phyloP scores from a whole-genome alignment of 352 stramenopile species.

The Phytopythium cucurbitacearum region DNA sequence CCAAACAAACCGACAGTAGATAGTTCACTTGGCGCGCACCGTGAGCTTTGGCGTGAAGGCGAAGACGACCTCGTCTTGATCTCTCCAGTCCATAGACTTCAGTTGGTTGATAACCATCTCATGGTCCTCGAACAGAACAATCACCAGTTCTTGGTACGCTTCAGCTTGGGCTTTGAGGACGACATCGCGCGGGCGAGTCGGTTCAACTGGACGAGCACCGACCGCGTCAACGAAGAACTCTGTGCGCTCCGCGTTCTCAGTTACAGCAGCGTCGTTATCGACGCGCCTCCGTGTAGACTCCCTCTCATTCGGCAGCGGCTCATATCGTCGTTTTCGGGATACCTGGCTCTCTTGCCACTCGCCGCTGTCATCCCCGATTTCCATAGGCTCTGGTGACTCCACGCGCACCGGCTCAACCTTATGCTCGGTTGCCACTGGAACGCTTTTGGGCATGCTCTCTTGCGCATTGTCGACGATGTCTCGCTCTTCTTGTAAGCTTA shows the following conservation, averaged over 20 bases:
- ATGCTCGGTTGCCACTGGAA: neutral
- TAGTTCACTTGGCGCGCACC: slow-evolving; percentile 9
- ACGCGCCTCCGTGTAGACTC: slow-evolving; percentile 2
- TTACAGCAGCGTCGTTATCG: neutral
- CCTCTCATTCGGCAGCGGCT: neutral
- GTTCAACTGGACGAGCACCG: slow-evolving; percentile 21
- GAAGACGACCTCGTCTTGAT: slow-evolving; percentile 10
- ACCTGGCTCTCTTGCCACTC: neutral
- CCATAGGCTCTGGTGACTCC: neutral
- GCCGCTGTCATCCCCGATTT: neutral
- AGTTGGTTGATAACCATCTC: slow-evolving; percentile 28
- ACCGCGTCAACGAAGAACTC: slow-evolving; percentile 48
- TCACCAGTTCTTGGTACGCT: slow-evolving; percentile 56
- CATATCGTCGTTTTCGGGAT: neutral
- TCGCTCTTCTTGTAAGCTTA: neutral
- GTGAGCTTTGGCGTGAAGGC: slow-evolving; percentile 16
- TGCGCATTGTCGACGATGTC: no score
- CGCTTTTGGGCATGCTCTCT: neutral
- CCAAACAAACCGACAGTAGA: slow-evolving; percentile 7
- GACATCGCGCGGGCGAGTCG: slow-evolving; percentile 24
- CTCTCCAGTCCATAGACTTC: slow-evolving; percentile 38
- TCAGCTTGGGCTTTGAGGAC: slow-evolving; percentile 40
- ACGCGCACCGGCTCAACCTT: neutral
- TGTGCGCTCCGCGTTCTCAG: slow-evolving; percentile 5
- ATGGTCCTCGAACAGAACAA: slow-evolving; percentile 43